phyloP scores from a whole-genome alignment of 306 rosid species.

The Malus asiatica region DNA sequence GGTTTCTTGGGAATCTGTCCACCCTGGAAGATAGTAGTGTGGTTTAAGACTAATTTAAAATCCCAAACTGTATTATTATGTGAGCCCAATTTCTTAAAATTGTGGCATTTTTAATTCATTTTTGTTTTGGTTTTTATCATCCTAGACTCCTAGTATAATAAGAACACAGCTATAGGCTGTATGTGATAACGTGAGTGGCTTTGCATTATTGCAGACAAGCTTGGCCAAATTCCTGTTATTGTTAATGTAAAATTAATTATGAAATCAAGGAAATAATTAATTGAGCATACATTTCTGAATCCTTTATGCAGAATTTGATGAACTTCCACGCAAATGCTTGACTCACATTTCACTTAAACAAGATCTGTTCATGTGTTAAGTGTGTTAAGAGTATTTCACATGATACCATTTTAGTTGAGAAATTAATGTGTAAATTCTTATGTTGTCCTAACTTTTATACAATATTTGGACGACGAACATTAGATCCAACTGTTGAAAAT shows the following conservation, averaged over 20 bases:
- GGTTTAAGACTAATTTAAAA: not conserved
- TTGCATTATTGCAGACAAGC: not conserved
- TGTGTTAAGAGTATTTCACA: not conserved
- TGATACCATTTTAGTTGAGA: not conserved
- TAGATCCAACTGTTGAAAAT: too few relatives aligned
- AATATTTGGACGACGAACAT: too few relatives aligned
- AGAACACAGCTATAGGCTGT: not conserved
- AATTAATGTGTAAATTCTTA: not conserved
- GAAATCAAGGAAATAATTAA: not conserved
- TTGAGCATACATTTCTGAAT: not conserved
- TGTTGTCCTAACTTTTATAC: too few relatives aligned
- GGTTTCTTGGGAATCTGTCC: constrained; percentile 33
- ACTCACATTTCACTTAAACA: too few relatives aligned
- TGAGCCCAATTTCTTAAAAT: not conserved
- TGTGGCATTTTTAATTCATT: not conserved
- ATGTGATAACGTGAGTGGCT: not conserved
- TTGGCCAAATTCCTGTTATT: not conserved
- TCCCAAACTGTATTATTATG: not conserved
- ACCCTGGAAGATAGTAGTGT: constrained; percentile 24
- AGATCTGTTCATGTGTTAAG: too few relatives aligned
- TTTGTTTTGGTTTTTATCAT: not conserved
- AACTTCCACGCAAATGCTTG: not conserved
- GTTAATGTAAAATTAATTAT: not conserved
- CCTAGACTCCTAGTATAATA: not conserved
- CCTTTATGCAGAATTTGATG: not conserved